phyloP scores from a whole-genome alignment of 345 rosid species.

The Streptanthus diversifolius region DNA sequence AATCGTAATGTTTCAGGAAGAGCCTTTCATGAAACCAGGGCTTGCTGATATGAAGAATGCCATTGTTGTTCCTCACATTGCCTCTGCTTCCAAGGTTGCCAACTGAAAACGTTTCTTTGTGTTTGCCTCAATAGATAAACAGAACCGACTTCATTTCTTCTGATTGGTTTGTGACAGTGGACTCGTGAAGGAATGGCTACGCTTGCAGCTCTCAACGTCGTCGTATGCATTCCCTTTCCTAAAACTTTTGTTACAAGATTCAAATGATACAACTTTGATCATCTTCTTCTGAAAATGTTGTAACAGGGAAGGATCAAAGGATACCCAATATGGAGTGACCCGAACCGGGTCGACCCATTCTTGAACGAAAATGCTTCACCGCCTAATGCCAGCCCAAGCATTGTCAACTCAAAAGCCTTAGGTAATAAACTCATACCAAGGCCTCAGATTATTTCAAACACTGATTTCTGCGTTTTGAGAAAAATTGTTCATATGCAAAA shows the following conservation, averaged over 20 bases:
- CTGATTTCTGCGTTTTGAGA: too few species aligned
- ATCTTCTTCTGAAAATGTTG: conserved; percentile 11
- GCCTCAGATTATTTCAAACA: background rate
- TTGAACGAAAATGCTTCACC: conserved; percentile 72
- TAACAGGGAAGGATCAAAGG: conserved; percentile 84
- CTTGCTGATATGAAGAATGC: conserved; percentile 93
- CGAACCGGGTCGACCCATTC: conserved; percentile 77
- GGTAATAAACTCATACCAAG: conserved; percentile 29
- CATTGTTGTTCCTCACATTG: conserved; percentile 85
- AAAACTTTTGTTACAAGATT: background rate
- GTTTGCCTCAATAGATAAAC: background rate
- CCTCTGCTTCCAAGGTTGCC: conserved; percentile 96
- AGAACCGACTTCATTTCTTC: background rate
- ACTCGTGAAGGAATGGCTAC: conserved; percentile 99
- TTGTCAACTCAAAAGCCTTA: conserved; percentile 80
- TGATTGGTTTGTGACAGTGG: conserved; percentile 52
- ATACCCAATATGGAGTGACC: conserved; percentile 78
- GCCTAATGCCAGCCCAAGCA: conserved; percentile 84
- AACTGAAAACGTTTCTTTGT: conserved; percentile 5
- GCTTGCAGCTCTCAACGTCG: conserved; percentile 85
- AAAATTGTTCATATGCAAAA: background rate
- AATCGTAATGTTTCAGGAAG: conserved; percentile 50
- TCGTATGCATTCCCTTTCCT: conserved; percentile 44
- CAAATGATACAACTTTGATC: background rate
- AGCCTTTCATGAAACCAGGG: conserved; percentile 98